phyloP scores from a whole-genome alignment of 768 basidiomycete species.

The Dioszegia aurantiaca region DNA sequence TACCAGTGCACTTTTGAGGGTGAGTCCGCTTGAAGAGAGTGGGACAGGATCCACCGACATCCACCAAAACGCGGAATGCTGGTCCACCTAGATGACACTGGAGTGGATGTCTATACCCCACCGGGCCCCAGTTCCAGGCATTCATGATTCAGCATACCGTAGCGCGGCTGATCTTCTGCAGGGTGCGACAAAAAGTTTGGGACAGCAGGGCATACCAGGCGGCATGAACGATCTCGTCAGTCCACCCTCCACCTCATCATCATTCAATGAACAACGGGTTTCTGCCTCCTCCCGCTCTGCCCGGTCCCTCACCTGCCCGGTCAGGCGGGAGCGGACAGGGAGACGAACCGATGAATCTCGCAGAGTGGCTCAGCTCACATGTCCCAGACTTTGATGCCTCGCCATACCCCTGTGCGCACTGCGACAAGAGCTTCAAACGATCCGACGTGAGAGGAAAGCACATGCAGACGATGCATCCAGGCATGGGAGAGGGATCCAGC shows the following conservation, averaged over 20 bases:
- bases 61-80: too few species aligned
- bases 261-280: too few species aligned
- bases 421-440: constrained; percentile 36
- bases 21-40: not conserved
- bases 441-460: constrained; percentile 43
- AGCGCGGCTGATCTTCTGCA: constrained; percentile 7
- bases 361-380: not conserved
- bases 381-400: constrained; percentile 31
- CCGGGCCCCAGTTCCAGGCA: too few species aligned
- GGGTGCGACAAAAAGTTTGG: constrained; percentile 40
- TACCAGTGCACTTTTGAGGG: not conserved
- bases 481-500: not conserved
- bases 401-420: constrained; percentile 36
- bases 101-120: too few species aligned
- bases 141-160: not conserved
- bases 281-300: not conserved
- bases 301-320: not conserved
- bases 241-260: not conserved
- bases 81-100: too few species aligned
- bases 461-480: constrained; percentile 33
- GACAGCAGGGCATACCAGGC: constrained; percentile 34
- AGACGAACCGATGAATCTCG: too few species aligned
- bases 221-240: constrained; percentile 40
- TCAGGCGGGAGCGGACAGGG: too few species aligned
- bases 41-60: too few species aligned